Conservation (phyloP, 768 basidiomycete species). For the Mycena sanguinolenta region DNA sequence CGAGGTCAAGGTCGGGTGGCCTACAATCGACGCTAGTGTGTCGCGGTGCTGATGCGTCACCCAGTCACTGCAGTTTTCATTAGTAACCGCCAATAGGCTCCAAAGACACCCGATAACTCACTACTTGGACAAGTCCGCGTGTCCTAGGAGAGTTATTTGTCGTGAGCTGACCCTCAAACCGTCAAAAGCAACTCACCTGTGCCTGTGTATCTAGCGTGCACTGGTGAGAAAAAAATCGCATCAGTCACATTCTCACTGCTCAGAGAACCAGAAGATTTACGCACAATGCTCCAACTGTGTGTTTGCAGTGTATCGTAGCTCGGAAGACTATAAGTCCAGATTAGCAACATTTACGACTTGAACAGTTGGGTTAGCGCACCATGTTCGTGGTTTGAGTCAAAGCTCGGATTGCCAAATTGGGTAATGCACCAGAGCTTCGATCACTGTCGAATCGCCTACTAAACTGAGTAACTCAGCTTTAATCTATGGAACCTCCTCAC, state of each 20-base stretch:
- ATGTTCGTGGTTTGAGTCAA: too few relatives aligned
- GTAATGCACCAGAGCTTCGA: too few relatives aligned
- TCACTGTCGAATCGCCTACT: too few relatives aligned
- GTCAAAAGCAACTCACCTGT: conserved; percentile 71
- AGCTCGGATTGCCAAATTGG: too few relatives aligned
- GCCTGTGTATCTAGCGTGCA: conserved; percentile 96
- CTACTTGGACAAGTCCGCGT: conserved; percentile 98
- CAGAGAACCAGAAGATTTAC: neutral
- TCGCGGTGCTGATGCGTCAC: conserved; percentile 97
- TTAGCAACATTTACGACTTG: too few relatives aligned
- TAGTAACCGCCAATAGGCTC: neutral
- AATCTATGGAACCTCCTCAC: too few relatives aligned
- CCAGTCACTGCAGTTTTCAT: conserved; percentile 82
- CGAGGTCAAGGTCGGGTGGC: conserved; percentile 87
- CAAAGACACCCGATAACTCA: conserved; percentile 54
- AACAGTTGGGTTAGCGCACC: too few relatives aligned
- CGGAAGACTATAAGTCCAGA: conserved; percentile 73
- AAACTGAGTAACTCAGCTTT: too few relatives aligned
- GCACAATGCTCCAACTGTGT: conserved; percentile 94
- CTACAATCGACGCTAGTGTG: conserved; percentile 90
- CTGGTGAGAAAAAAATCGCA: conserved; percentile 53
- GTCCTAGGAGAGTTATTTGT: conserved; percentile 63
- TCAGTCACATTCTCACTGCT: conserved; percentile 33
- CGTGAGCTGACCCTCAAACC: conserved; percentile 20
- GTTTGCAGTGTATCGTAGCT: conserved; percentile 95